A percentile compares a stretch with the other conserved stretches of the same genome.
Conservation (phyloP, 495 filamentous ascomycete genomes). For the Penicillium psychrofluorescens region DNA sequence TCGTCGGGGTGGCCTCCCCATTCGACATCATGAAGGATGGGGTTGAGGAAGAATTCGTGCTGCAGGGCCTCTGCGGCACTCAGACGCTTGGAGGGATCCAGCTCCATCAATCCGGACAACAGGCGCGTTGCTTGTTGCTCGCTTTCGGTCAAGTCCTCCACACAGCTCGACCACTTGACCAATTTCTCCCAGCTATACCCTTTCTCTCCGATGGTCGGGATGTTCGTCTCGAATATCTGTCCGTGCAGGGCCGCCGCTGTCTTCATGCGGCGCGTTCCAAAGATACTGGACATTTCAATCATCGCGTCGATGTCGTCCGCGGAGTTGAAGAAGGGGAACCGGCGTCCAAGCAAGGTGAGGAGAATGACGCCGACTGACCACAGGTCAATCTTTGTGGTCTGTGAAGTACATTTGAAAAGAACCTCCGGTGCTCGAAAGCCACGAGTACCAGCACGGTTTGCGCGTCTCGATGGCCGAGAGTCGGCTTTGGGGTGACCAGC, state of each 20-base stretch:
- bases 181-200: slow-evolving; percentile 89
- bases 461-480: slow-evolving; percentile 74
- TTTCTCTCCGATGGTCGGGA: slow-evolving; percentile 77
- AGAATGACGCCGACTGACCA: slow-evolving; percentile 96
- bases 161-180: slow-evolving; percentile 76
- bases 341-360: slow-evolving; percentile 76
- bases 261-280: slow-evolving; percentile 79
- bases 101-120: slow-evolving; percentile 55
- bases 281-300: slow-evolving; percentile 94
- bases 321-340: slow-evolving; percentile 98
- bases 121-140: slow-evolving; percentile 48
- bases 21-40: slow-evolving; percentile 38
- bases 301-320: slow-evolving; percentile 94
- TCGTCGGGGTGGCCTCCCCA: slow-evolving; percentile 40
- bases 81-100: slow-evolving; percentile 50
- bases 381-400: slow-evolving; percentile 94
- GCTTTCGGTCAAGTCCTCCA: slow-evolving; percentile 40
- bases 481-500: slow-evolving; percentile 80
- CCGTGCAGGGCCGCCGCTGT: slow-evolving; percentile 76
- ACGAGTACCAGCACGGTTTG: slow-evolving; percentile 92
- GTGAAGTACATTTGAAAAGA: slow-evolving; percentile 92
- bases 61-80: slow-evolving; percentile 51
- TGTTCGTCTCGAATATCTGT: slow-evolving; percentile 78
- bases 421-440: slow-evolving; percentile 96
- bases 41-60: slow-evolving; percentile 58